A percentile compares a stretch with the other conserved stretches of the same genome.
Evolutionary conservation across 225 moss, liverwort and hornwort genomes (phyloP).

Genomic region (Pseudoscleropodium purum): DNA sequence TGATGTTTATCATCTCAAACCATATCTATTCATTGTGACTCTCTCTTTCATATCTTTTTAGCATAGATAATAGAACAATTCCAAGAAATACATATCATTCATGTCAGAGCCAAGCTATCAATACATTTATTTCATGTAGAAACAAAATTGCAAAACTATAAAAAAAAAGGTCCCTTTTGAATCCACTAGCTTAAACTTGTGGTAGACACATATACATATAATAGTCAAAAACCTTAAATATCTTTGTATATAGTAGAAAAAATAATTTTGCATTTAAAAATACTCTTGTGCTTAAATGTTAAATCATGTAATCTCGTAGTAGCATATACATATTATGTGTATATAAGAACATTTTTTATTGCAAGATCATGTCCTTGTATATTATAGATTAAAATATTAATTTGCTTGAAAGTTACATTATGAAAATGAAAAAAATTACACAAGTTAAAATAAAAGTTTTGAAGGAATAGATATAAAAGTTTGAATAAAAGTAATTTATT

Average conservation of each 20-base stretch:
- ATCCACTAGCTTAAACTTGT: background rate
- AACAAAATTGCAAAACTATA: background rate
- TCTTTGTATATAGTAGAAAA: background rate
- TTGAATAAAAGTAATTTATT: background rate
- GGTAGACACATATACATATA: rapidly evolving
- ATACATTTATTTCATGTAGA: rapidly evolving
- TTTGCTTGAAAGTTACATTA: too few species aligned
- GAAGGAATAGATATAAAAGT: background rate
- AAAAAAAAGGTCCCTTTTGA: background rate
- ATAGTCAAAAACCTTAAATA: background rate
- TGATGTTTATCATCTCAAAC: background rate
- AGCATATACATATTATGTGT: too few species aligned
- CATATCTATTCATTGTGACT: background rate
- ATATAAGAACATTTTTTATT: too few species aligned
- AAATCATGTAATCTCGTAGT: too few species aligned
- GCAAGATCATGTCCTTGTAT: too few species aligned
- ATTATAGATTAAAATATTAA: too few species aligned
- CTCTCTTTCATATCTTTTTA: rapidly evolving
- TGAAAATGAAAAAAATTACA: background rate
- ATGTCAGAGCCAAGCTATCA: rapidly evolving
- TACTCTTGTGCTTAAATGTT: background rate
- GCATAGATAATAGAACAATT: background rate
- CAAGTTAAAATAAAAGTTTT: background rate
- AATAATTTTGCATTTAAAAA: background rate
- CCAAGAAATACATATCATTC: background rate